These are phyloP conservation scores for Pochonia chlamydosporia DNA, from an alignment of 2,329 filamentous ascomycete species.

Conservation along the genomic window DNA sequence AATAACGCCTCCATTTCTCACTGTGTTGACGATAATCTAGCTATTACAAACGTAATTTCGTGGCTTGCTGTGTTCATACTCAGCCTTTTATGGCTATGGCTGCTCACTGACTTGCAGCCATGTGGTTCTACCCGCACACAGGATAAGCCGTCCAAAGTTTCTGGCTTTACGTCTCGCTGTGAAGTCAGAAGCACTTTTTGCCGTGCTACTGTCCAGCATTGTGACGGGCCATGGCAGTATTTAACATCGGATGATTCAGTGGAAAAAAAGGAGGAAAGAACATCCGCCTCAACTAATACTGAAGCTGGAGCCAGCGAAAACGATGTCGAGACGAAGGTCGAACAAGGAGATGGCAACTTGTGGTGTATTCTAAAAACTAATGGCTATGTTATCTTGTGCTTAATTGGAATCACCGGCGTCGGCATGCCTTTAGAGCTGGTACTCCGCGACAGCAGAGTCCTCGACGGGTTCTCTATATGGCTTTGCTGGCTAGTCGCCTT, in stretches of 20 bases:
- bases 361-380: slow-evolving; percentile 10
- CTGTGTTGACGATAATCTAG: slow-evolving; percentile 18
- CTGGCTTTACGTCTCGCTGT: background rate
- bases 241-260: slow-evolving; percentile 2
- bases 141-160: background rate
- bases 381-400: slow-evolving; percentile 22
- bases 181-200: background rate
- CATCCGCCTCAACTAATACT: background rate
- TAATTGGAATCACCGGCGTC: slow-evolving; percentile 27
- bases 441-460: slow-evolving; percentile 27
- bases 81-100: slow-evolving; percentile 11
- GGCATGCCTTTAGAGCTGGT: slow-evolving; percentile 35
- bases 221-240: slow-evolving; percentile 2
- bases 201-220: background rate
- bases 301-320: background rate
- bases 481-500: slow-evolving; percentile 42
- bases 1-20: background rate
- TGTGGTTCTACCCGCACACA: background rate
- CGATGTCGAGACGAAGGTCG: background rate
- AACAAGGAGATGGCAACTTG: background rate
- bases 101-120: background rate
- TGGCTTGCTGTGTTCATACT: slow-evolving; percentile 27
- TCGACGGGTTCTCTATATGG: slow-evolving; percentile 42
- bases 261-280: background rate
- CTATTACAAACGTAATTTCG: slow-evolving; percentile 27